Evolutionary conservation across 805 yeast genomes (phyloP).

Genomic region (Yamadazyma kitorensis): DNA sequence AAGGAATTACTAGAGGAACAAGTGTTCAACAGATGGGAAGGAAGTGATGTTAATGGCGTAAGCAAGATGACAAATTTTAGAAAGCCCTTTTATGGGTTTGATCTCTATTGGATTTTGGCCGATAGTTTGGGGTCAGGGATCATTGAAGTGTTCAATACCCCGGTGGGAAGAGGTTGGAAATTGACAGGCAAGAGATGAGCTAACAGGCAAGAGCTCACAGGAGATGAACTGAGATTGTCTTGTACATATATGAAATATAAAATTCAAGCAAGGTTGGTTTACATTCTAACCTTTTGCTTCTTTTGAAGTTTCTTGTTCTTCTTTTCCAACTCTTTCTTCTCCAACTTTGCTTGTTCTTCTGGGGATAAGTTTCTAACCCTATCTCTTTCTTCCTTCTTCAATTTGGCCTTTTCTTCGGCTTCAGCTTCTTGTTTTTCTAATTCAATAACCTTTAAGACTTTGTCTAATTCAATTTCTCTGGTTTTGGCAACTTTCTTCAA

Average conservation of each 20-base stretch:
- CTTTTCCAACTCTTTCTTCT: conserved; percentile 76
- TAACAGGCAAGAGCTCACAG: neutral
- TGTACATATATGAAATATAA: neutral
- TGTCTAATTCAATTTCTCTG: conserved; percentile 71
- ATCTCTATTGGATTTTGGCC: conserved; percentile 49
- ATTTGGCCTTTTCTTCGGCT: conserved; percentile 69
- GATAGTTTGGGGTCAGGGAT: conserved; percentile 52
- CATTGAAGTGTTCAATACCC: conserved; percentile 51
- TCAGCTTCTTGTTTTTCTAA: conserved; percentile 63
- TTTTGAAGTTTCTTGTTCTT: conserved; percentile 71
- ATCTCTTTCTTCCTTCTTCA: conserved; percentile 63
- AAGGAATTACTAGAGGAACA: conserved; percentile 44
- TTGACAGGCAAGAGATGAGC: conserved; percentile 44
- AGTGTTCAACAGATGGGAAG: conserved; percentile 46
- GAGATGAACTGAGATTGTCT: too few relatives aligned
- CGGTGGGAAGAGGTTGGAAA: conserved; percentile 58
- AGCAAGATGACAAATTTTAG: conserved; percentile 38
- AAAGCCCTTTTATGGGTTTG: conserved; percentile 50
- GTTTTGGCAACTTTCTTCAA: conserved; percentile 71
- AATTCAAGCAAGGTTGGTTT: conserved; percentile 3
- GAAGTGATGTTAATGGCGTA: conserved; percentile 22
- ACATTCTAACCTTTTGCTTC: conserved; percentile 51
- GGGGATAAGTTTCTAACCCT: conserved; percentile 56
- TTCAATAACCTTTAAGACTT: conserved; percentile 68
- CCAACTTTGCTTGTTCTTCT: conserved; percentile 76